Conservation (phyloP, 2,329 filamentous ascomycete species). For the Fusarium sp. region DNA sequence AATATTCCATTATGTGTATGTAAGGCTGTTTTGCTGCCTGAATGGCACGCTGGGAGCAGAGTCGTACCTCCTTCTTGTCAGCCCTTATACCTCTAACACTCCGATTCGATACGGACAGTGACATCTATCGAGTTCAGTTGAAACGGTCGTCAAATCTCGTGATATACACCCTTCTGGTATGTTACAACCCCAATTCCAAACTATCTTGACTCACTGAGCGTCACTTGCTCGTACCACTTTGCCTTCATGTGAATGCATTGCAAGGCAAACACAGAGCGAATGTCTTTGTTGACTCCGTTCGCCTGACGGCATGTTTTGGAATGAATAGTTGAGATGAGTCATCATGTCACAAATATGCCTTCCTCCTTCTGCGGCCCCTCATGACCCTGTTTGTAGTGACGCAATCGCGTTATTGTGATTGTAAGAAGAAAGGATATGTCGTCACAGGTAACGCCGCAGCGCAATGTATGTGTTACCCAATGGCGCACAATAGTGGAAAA, state of each 20-base stretch:
- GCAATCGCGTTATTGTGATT: conserved; percentile 31
- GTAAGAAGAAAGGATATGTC: conserved; percentile 24
- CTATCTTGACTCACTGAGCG: conserved; percentile 27
- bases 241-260: conserved; percentile 28
- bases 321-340: conserved; percentile 26
- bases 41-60: conserved; percentile 26
- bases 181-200: conserved; percentile 29
- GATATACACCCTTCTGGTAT: conserved; percentile 40
- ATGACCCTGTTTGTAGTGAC: conserved; percentile 20
- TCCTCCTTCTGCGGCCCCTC: conserved; percentile 19
- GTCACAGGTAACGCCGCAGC: conserved; percentile 32
- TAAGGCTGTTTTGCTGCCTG: conserved; percentile 40
- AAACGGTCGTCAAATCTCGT: conserved; percentile 39
- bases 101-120: conserved; percentile 19
- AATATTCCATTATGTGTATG: conserved; percentile 43
- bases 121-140: conserved; percentile 35
- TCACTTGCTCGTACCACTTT: conserved; percentile 32
- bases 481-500: conserved; percentile 37
- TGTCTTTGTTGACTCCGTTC: conserved; percentile 37
- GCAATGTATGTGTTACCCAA: conserved; percentile 44
- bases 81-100: conserved; percentile 29
- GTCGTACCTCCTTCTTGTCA: conserved; percentile 19
- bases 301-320: conserved; percentile 29
- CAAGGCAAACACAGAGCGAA: conserved; percentile 27
- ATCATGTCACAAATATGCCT: conserved; percentile 20